Percentiles rank a stretch among this genome's conserved stretches.
Conservation (phyloP, 108 stramenopile species). For the Cyclotella choctawhatcheeana region DNA sequence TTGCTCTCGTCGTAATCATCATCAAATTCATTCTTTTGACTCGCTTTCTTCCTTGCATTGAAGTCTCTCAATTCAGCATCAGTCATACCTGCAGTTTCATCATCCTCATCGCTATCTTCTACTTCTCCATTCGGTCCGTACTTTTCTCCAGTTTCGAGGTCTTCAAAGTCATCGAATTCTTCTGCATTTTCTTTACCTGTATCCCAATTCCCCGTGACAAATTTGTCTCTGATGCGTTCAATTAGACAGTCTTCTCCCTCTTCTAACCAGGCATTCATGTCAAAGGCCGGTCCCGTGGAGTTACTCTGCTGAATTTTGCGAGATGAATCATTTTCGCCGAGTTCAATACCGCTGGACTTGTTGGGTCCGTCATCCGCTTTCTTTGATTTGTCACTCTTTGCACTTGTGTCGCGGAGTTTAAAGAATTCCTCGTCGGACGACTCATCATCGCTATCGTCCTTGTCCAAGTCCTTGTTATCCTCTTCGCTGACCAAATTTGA, state of each 20-base stretch:
- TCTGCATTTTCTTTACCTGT: conserved; percentile 47
- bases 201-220: conserved; percentile 97
- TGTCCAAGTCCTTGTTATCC: conserved; percentile 42
- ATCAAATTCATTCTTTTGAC: conserved; percentile 81
- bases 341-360: conserved; percentile 46
- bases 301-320: conserved; percentile 27
- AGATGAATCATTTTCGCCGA: conserved; percentile 80
- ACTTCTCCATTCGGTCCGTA: conserved; percentile 70
- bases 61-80: conserved; percentile 86
- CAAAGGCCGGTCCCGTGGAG: conserved; percentile 33
- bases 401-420: conserved; percentile 49
- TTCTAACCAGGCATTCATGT: conserved; percentile 70
- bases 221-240: conserved; percentile 86
- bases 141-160: conserved; percentile 90
- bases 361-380: conserved; percentile 16
- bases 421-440: conserved; percentile 63
- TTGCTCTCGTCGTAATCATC: conserved; percentile 88
- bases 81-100: conserved; percentile 75
- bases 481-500: conserved; percentile 44
- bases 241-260: conserved; percentile 82
- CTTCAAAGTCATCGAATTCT: conserved; percentile 93
- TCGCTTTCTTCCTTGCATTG: conserved; percentile 82
- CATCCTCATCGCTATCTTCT: conserved; percentile 54
- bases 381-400: conserved; percentile 21
- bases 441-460: conserved; percentile 61